These are phyloP conservation scores for Pyracantha coccinea DNA, from an alignment of 331 rosid genomes.

Conservation along the genomic window DNA sequence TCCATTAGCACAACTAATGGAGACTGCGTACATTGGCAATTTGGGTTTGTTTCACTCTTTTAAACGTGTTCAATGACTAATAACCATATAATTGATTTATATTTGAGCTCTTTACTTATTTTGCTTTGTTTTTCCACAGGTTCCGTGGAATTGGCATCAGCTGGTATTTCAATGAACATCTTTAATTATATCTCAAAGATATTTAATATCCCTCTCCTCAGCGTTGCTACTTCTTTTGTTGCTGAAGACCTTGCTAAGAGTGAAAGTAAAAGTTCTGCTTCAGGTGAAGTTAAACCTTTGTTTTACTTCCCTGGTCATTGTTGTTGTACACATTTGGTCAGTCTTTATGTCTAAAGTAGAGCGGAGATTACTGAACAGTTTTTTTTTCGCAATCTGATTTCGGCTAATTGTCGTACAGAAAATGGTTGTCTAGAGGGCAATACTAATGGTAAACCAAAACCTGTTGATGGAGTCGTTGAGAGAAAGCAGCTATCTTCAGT, in stretches of 20 bases:
- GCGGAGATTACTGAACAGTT: not conserved
- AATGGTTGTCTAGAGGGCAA: slow-evolving; percentile 13
- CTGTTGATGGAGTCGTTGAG: slow-evolving; percentile 17
- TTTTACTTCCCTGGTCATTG: not conserved
- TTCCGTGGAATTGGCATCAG: slow-evolving; percentile 80
- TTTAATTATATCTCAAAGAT: slow-evolving; percentile 85
- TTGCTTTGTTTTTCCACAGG: slow-evolving; percentile 28
- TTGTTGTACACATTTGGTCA: not conserved
- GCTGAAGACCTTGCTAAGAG: slow-evolving; percentile 82
- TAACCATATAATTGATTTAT: not conserved
- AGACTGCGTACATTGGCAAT: slow-evolving; percentile 53
- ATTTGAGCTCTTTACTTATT: not conserved
- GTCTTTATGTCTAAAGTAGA: not conserved
- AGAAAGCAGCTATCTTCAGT: slow-evolving; percentile 78
- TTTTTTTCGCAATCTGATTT: slow-evolving; percentile 4
- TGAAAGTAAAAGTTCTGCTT: slow-evolving; percentile 30
- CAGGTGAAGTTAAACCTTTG: slow-evolving; percentile 43
- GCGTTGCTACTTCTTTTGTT: slow-evolving; percentile 93
- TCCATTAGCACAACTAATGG: slow-evolving; percentile 52
- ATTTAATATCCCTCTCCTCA: slow-evolving; percentile 86
- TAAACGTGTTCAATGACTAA: not conserved
- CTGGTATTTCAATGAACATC: slow-evolving; percentile 82
- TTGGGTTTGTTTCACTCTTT: slow-evolving; percentile 27
- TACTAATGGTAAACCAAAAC: slow-evolving; percentile 38
- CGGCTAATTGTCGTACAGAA: slow-evolving; percentile 25